Base-by-base conservation (phyloP, 2,329 filamentous ascomycete species). In the Tothia fuscella region DNA sequence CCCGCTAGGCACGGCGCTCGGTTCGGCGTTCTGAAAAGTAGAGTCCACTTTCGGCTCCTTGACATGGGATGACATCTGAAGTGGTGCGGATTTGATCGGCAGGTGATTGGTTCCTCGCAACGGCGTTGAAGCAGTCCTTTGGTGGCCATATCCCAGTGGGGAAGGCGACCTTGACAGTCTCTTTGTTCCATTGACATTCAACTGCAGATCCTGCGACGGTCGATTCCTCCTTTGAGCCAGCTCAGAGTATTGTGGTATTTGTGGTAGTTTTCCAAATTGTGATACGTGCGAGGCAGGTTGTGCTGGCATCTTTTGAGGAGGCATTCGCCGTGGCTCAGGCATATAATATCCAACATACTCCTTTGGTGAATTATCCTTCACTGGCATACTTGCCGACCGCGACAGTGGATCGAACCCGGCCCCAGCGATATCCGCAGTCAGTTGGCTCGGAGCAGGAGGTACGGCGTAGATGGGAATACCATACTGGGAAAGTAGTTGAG, bases 271-370 rank as follows among this genome's bases (percentile, higher is more conserved):
- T 6, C 44, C 41, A 25, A 44, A 41, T 13, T 25, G 21, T 13
- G 39, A 31, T 16, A 41, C 28, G 16, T 41, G 41, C 33, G n/a
- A 22, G 21, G n/a, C n/a, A n/a, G 9, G 41, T 31, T 25, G 22
- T 13, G 32, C n/a, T 5, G 22, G 21, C 13, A 24, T 19, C 13
- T 26, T 21, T 9, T 9, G 10, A 14, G 51, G 47, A 41, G 52
- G 55, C 35, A 57, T 56, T 17, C 57, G 57, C 37, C 60, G 56
- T 34, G 66, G 63, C 20, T 68, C 64, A 9, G 59, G 61, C 33
- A 70, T 56, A 43, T 64, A 67, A 49, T 71, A 71, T 3, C 67
- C 67, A 10, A 68, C 56, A 48, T 70, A 70, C 45, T 71, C 67
- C 49, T 70, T 69, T 1, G 66, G 64, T 37, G 62, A 59, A 9